phyloP scores from a whole-genome alignment of 441 rosid genomes.

The Euphorbia celastroides region DNA sequence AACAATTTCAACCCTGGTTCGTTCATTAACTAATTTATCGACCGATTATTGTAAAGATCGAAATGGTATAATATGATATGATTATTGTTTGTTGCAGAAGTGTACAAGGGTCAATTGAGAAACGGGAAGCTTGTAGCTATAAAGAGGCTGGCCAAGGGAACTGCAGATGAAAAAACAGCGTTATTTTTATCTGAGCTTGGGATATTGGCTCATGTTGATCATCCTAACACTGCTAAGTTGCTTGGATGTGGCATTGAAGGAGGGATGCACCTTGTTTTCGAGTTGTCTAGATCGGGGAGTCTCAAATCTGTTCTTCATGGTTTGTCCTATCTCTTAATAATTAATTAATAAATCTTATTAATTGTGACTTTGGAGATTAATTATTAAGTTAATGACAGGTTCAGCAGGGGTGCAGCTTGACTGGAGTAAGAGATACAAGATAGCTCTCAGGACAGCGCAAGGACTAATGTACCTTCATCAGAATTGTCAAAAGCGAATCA shows the following conservation, averaged over 20 bases:
- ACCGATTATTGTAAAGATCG: no score
- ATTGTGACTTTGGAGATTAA: no score
- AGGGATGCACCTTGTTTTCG: slow-evolving; percentile 78
- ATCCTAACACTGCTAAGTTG: slow-evolving; percentile 82
- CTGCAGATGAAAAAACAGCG: slow-evolving; percentile 54
- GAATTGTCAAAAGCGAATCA: slow-evolving; percentile 69
- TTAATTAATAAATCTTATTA: no score
- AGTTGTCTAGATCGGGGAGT: slow-evolving; percentile 73
- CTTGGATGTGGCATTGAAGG: slow-evolving; percentile 76
- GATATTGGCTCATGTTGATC: slow-evolving; percentile 76
- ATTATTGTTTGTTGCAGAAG: slow-evolving; percentile 73
- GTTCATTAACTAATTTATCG: background rate
- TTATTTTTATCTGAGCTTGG: slow-evolving; percentile 80
- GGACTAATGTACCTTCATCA: slow-evolving; percentile 87
- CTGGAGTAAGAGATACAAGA: slow-evolving; percentile 78
- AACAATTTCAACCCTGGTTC: slow-evolving; percentile 44
- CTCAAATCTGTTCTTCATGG: slow-evolving; percentile 77
- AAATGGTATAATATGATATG: slow-evolving; percentile 12
- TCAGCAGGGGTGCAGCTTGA: slow-evolving; percentile 39
- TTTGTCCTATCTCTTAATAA: slow-evolving; percentile 20
- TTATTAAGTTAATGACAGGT: slow-evolving; percentile 27
- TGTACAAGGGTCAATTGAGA: slow-evolving; percentile 63
- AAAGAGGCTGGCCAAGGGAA: slow-evolving; percentile 66
- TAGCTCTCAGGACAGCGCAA: slow-evolving; percentile 76
- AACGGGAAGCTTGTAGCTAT: slow-evolving; percentile 70